Evolutionary conservation across 495 filamentous ascomycete genomes (phyloP), one percentile per base, ranked within the genome.

Genomic region (Hypoxylon subgilvum): DNA sequence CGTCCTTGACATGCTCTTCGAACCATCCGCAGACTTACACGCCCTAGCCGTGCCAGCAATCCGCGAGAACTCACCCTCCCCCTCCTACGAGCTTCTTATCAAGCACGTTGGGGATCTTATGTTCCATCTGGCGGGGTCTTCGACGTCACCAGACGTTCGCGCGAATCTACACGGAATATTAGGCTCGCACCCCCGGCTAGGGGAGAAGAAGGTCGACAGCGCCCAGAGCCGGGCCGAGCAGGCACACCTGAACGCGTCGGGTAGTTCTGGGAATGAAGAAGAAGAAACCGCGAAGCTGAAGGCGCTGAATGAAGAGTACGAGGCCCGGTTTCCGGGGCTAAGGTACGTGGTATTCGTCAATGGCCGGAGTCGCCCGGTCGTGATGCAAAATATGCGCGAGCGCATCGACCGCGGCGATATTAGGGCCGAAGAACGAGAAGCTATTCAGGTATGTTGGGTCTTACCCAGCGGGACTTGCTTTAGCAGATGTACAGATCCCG

Each of bases 311-410:
- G 73, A 73, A 3, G 84, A 89, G 72, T 98, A 97, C 69, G 94
- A 97, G 73, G 76, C 73, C 31, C 79, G 63, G 36, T 98, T 95
- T 74, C 90, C 90, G 6, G 89, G 93, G 3, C 68, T 97, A 69
- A 77, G 86, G 75, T 97, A 96, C 79, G 90, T 97, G 80, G 85
- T 90, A 6, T 98, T 95, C 74, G 94, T 97, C 47, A 91, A 96
- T 74, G 91, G 92, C 14, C 81, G 91, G 57, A 76, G 79, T 52
- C 79, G 91, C 36, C 75, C 77, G 16, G 79, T 82, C 51, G 88
- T 98, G 32, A 89, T 97, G 87, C 80, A 82, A 50, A 88, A 97
- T 70, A 97, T 96, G 89, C 77, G 82, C 44, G 67, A 77, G 55
- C 79, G 94, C 52, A 96, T 96, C 70, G 82, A 77, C 13, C 78